Base-by-base conservation (phyloP, 2,329 filamentous ascomycete genomes). In the Hymenoscyphus fructigenus region DNA sequence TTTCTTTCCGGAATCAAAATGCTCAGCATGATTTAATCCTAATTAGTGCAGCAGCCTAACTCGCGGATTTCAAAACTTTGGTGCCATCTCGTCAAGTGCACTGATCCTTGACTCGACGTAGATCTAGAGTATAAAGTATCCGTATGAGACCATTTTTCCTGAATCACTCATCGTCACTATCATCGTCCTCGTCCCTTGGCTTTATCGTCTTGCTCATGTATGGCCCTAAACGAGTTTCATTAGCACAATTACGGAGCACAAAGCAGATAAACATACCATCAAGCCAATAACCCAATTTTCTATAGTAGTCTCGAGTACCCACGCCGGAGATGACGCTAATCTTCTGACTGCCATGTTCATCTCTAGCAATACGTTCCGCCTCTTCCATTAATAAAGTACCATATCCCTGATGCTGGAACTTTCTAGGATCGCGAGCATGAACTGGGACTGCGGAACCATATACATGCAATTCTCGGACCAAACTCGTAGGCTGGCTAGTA, bases 261-360 rank as follows among this genome's bases (percentile, higher is more conserved):
- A 15, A 9, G 15, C 84, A 88, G 92, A 69, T 96, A 1, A 56
- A 97, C 12, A 91, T 92, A 10, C 95, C 95, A 76, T 99, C 95
- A 34, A 99, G 83, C 83, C 87, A 92, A 80, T 97, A 99, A 1
- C 95, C 95, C 36, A 99, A 84, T 77, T 93, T 94, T 69, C 86
- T 89, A 76, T 99, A 99, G 77, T 99, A 99, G 75, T 92, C 96
- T 74, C 95, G 84, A 20, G 98, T 96, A 14, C 95, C 95, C 7
- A 99, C 93, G 34, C 95, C 95, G n/a, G 93, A 97, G 67, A 99
- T 99, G 70, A 99, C 93, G 75, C 92, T 95, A 63, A 99, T 92
- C 83, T 99, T 99, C 66, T 85, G 84, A 72, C 93, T 97, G 5
- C 93, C 91, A 75, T 99, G 95, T 79, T 99, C 95, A 69, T 97